Base-by-base conservation (phyloP, 1,284 basidiomycete species). In the Malassezia sympodialis region DNA sequence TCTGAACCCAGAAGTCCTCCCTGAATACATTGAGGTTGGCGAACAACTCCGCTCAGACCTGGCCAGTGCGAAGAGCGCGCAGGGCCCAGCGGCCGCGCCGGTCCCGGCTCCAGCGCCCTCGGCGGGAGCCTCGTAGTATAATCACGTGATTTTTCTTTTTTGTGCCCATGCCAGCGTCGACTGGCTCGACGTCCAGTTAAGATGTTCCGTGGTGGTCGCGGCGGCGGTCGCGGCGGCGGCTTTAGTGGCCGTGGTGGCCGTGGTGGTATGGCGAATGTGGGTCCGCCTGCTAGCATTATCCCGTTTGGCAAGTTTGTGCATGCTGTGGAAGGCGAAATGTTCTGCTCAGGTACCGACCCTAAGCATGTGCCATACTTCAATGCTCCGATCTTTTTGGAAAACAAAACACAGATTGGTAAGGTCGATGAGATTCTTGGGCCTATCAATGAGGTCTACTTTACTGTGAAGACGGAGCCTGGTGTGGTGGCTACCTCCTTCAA, bases 361-460 rank as follows among this genome's bases (percentile, higher is more conserved):
- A 58, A 67, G 56, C 67, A 77, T 67, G 77, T 99, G 14, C 94
- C 94, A 0, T 94, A 94, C 79, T 99, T 99, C 81, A 99, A 99
- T 76, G 93, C 94, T 0, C 93, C 94, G 51, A 94, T 99, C 75
- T 99, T 96, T 77, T 82, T 99, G 49, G 85, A 90, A 79, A 98
- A 98, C 79, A 99, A 96, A 79, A 90, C 90, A 8, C 82, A 83
- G 60, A 89, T 96, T 62, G 90, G 90, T 62, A 93, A 91, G 77
- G 87, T 96, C 34, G 90, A 96, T 77, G 90, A 96, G 76, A 94
- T 96, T 62, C 81, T 96, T 15, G 90, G 90, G 0, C 94, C 94
- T 10, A 93, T 99, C 76, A 99, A 98, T 76, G 90, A 98, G 76
- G 90, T 98, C 55, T 96, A 84, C 78, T 98, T 99, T 73, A 96